Evolutionary conservation across 148 eudicot genomes (phyloP).

Genomic region (Rhododendron mucronatum): DNA sequence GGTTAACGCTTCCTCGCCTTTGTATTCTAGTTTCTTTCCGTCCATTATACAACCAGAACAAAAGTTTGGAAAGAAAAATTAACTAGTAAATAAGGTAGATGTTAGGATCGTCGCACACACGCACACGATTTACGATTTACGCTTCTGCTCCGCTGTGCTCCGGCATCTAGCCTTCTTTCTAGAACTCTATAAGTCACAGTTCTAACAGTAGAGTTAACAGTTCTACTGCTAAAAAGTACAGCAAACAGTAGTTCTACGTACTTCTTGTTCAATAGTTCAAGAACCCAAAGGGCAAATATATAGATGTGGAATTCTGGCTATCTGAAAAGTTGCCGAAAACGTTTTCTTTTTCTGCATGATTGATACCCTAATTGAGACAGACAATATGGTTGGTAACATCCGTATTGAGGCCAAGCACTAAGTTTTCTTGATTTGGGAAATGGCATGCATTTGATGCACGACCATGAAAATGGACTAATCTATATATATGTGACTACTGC

Average conservation of each 20-base stretch:
- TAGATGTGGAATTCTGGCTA: slow-evolving; percentile 2
- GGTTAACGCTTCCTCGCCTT: slow-evolving; percentile 58
- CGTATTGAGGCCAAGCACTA: slow-evolving; percentile 10
- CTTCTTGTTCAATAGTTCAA: slow-evolving; percentile 9
- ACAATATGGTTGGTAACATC: slow-evolving; percentile 12
- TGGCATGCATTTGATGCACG: not conserved
- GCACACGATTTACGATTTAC: too few species aligned
- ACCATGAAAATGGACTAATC: not conserved
- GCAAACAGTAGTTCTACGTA: not conserved
- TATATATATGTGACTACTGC: not conserved
- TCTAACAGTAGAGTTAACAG: not conserved
- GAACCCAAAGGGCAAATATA: slow-evolving; percentile 12
- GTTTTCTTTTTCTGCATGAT: not conserved
- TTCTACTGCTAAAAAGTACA: not conserved
- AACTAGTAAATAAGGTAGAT: not conserved
- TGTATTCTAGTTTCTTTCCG: slow-evolving; percentile 68
- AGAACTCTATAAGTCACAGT: too few species aligned
- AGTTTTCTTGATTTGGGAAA: slow-evolving; percentile 6
- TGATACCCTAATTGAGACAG: slow-evolving; percentile 12
- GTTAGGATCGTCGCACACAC: too few species aligned
- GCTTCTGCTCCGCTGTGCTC: too few species aligned
- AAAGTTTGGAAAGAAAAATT: not conserved
- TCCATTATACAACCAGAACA: slow-evolving; percentile 34
- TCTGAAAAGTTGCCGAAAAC: not conserved
- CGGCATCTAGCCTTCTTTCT: too few species aligned